Evolutionary conservation across 106 monocot species (phyloP).

Genomic region (Triglochin maritima): DNA sequence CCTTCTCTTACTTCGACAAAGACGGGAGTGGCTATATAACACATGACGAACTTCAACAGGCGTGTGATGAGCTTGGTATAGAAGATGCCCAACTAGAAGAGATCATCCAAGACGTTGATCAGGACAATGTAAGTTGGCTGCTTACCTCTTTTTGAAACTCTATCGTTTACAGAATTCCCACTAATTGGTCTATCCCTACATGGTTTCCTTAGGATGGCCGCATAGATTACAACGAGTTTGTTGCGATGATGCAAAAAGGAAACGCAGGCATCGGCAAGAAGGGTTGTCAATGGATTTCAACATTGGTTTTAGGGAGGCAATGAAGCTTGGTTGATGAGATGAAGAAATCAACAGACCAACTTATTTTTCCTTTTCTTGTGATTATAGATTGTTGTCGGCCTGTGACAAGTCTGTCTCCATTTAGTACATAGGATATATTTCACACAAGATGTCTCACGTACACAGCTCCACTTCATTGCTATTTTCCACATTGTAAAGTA

Average conservation of each 20-base stretch:
- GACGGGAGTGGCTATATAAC: constrained; percentile 73
- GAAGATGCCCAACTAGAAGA: constrained; percentile 40
- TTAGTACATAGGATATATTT: too few relatives aligned
- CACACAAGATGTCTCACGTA: too few relatives aligned
- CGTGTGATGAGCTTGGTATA: constrained; percentile 61
- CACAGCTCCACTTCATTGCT: too few relatives aligned
- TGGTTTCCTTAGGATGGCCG: constrained; percentile 26
- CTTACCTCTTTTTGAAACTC: neutral
- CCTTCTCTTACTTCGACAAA: constrained; percentile 75
- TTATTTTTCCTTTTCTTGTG: too few relatives aligned
- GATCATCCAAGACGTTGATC: constrained; percentile 51
- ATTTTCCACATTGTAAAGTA: too few relatives aligned
- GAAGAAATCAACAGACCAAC: too few relatives aligned
- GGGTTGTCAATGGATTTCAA: constrained; percentile 7
- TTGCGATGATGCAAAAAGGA: constrained; percentile 41
- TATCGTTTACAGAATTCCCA: neutral
- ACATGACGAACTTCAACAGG: constrained; percentile 61
- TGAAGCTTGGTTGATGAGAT: constrained; percentile 10
- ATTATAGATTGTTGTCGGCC: too few relatives aligned
- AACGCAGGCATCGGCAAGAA: constrained; percentile 27
- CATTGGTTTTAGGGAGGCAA: constrained; percentile 27
- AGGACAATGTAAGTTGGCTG: neutral
- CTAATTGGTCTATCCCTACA: neutral
- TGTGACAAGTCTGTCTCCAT: too few relatives aligned
- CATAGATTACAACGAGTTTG: constrained; percentile 43